Percentiles rank a stretch among this genome's conserved stretches.
These are phyloP conservation scores for Aspergillus alliaceus DNA, from an alignment of 2,329 filamentous ascomycete genomes.

Conservation along the genomic window DNA sequence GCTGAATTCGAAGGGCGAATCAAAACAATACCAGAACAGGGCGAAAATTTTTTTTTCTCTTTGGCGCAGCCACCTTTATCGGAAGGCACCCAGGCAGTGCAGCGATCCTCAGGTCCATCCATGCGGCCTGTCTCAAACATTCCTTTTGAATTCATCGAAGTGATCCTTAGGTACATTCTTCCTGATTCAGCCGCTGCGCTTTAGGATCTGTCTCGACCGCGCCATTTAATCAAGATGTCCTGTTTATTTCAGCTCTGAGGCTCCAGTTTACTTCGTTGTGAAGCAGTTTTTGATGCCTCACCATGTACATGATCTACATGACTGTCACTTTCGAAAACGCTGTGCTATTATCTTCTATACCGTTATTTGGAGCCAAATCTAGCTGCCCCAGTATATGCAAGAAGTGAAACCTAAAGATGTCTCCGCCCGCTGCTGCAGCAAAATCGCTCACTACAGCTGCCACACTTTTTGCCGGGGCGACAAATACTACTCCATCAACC, in stretches of 20 bases:
- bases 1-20: not conserved
- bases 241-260: not conserved
- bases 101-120: not conserved
- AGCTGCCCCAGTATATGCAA: not conserved
- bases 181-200: not conserved
- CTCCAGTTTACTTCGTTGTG: not conserved
- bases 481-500: slow-evolving; percentile 32
- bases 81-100: not conserved
- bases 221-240: not conserved
- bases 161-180: slow-evolving; percentile 3
- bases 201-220: not conserved
- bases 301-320: slow-evolving; percentile 1
- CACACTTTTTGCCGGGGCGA: slow-evolving; percentile 36
- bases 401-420: slow-evolving; percentile 10
- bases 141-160: not conserved
- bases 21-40: not conserved
- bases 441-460: slow-evolving; percentile 31
- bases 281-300: not conserved
- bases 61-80: not conserved
- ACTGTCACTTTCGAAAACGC: not conserved
- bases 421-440: slow-evolving; percentile 21
- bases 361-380: not conserved
- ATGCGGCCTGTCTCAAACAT: not conserved
- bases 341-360: not conserved
- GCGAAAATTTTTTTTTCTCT: not conserved